Conservation (phyloP, 768 basidiomycete species). For the Leccinum longicurvipes region DNA sequence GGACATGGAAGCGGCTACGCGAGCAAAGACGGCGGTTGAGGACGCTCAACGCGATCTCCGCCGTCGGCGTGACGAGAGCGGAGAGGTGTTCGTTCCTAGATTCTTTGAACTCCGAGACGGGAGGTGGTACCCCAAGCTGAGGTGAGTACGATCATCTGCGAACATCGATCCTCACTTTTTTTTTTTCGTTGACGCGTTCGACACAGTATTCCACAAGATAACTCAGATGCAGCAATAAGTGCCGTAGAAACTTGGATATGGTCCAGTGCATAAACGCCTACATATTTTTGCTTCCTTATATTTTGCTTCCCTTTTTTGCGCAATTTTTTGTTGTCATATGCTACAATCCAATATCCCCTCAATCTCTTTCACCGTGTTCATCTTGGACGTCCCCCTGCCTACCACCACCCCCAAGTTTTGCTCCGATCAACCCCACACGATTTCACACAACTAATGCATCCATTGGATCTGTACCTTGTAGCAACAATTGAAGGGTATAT, state of each 20-base stretch:
- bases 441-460: slow-evolving; percentile 33
- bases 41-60: slow-evolving; percentile 86
- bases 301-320: background rate
- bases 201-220: slow-evolving; percentile 61
- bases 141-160: slow-evolving; percentile 41
- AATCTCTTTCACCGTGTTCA: background rate
- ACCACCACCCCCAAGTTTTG: background rate
- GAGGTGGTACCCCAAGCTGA: slow-evolving; percentile 79
- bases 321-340: background rate
- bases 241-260: slow-evolving; percentile 82
- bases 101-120: slow-evolving; percentile 81
- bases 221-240: slow-evolving; percentile 62
- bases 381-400: background rate
- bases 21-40: slow-evolving; percentile 86
- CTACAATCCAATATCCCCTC: slow-evolving; percentile 18
- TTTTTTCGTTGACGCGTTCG: background rate
- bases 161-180: background rate
- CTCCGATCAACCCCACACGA: slow-evolving; percentile 18
- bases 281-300: background rate
- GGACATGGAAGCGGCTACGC: slow-evolving; percentile 94
- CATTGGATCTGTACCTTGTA: slow-evolving; percentile 38
- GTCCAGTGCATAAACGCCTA: slow-evolving; percentile 17
- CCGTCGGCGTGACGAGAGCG: slow-evolving; percentile 68
- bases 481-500: slow-evolving; percentile 39
- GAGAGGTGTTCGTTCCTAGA: slow-evolving; percentile 63